Base-by-base conservation (phyloP, 148 eudicot species). In the Limonium bicolor region DNA sequence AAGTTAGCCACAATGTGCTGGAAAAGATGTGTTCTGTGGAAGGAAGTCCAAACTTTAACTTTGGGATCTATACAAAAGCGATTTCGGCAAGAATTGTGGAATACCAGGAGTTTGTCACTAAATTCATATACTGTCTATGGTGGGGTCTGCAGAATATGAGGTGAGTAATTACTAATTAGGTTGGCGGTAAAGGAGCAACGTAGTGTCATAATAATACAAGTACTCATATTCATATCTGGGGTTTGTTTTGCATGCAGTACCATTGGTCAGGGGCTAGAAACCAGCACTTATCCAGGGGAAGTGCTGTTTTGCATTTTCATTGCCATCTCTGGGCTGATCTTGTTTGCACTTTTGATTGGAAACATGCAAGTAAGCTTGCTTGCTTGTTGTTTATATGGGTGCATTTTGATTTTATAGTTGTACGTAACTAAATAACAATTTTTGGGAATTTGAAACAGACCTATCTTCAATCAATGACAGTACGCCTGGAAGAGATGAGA, bases 91-190 rank as follows among this genome's bases (percentile, higher is more conserved):
- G 64, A 41, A 80, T 87, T 53, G 78, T 82, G 41, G 64, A 56
- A 22, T 67, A 80, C 17, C 51, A 42, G 36, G 61, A 13, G 53
- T 82, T 66, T 13, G 14, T 70, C 45, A 58, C 71, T 13, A 87
- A 82, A 47, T 87, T 82, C 41, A 82, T 73, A 51, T 87, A 82
- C 63, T 87, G 96, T 54, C 66, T 87, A 29, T 87, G 96, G 96
- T 87, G 96, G 96, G 96, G 94, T 1, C 59, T 82, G 39, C 96
- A 87, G 68, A 87, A 87, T 60, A 58, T 87, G 45, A 87, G 96
- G 96, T 87, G 7, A 46, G 48, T 37, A n/a, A n/a, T n/a, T n/a
- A n/a, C n/a, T n/a, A n/a, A n/a, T n/a, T n/a, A n/a, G n/a, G n/a
- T n/a, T n/a, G n/a, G n/a, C n/a, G n/a, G n/a, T n/a, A n/a, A n/a